Conservation (phyloP, 1,284 basidiomycete species). For the Vanrija pseudolonga region DNA sequence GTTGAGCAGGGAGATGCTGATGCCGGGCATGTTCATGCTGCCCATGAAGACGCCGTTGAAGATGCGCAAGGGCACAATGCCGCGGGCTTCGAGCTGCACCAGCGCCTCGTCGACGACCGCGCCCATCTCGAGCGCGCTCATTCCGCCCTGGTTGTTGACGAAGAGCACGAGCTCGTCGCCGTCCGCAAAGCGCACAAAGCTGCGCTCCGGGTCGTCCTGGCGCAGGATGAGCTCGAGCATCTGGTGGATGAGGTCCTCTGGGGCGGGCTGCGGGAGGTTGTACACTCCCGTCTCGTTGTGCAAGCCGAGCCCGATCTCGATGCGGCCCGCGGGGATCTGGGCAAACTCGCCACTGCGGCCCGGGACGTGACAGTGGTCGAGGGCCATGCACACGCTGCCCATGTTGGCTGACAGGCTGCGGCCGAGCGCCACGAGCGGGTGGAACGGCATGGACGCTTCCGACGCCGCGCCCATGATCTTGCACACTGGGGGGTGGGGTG, state of each 20-base stretch:
- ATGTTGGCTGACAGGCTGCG: slow-evolving; percentile 42
- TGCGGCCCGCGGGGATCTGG: slow-evolving; percentile 47
- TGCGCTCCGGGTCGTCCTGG: slow-evolving; percentile 50
- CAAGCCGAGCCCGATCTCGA: slow-evolving; percentile 53
- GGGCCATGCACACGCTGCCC: slow-evolving; percentile 50
- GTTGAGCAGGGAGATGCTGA: slow-evolving; percentile 52
- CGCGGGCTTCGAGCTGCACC: slow-evolving; percentile 38
- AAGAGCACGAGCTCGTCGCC: slow-evolving; percentile 47
- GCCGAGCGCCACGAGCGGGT: slow-evolving; percentile 37
- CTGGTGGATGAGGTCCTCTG: slow-evolving; percentile 37
- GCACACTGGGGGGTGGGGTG: slow-evolving; percentile 27
- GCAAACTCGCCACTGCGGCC: slow-evolving; percentile 48
- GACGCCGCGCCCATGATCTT: slow-evolving; percentile 45
- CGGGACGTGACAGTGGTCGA: slow-evolving; percentile 55
- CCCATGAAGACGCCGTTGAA: slow-evolving; percentile 52
- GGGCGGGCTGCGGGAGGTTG: slow-evolving; percentile 36
- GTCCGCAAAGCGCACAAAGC: slow-evolving; percentile 50
- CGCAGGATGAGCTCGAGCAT: slow-evolving; percentile 44
- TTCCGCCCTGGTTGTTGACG: slow-evolving; percentile 53
- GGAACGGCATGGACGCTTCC: slow-evolving; percentile 34
- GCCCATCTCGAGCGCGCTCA: slow-evolving; percentile 52
- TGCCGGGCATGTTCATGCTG: slow-evolving; percentile 53
- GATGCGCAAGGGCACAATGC: slow-evolving; percentile 48
- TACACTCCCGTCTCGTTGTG: slow-evolving; percentile 53
- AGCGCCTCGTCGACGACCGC: slow-evolving; percentile 50